phyloP scores from a whole-genome alignment of 1,284 basidiomycete species.

The Microbotryomycetes sp. region DNA sequence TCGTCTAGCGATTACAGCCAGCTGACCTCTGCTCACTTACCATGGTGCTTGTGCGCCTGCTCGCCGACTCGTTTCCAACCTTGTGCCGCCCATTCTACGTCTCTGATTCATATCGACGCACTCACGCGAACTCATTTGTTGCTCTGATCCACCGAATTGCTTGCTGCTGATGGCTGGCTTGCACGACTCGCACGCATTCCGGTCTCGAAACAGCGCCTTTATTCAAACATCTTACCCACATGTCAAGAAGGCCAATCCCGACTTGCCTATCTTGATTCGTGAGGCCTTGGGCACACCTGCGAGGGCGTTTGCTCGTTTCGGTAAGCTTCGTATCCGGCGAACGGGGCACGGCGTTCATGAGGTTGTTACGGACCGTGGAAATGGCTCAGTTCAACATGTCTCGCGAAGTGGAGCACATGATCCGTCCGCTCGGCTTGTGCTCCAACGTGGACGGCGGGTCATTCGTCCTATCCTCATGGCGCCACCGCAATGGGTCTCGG shows the following conservation, averaged over 20 bases:
- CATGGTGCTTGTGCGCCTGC: neutral
- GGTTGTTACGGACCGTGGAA: too few species aligned
- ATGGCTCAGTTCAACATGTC: neutral
- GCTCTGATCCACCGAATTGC: too few species aligned
- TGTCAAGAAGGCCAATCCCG: slow-evolving; percentile 81
- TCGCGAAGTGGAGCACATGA: too few species aligned
- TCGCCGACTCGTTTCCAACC: neutral
- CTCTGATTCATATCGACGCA: too few species aligned
- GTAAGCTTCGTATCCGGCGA: slow-evolving; percentile 57
- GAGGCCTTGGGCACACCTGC: slow-evolving; percentile 85
- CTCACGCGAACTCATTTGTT: too few species aligned
- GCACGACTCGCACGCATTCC: too few species aligned
- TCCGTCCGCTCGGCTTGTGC: too few species aligned
- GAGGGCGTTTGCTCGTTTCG: slow-evolving; percentile 80
- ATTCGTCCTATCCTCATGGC: too few species aligned
- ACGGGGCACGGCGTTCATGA: too few species aligned
- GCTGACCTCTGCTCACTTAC: neutral
- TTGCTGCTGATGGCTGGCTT: too few species aligned
- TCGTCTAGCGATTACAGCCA: neutral
- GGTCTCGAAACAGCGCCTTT: slow-evolving; percentile 46
- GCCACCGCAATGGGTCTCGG: too few species aligned
- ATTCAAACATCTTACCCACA: slow-evolving; percentile 68
- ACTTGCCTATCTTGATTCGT: slow-evolving; percentile 79
- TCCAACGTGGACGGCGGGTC: too few species aligned
- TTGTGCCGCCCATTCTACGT: neutral